These are phyloP conservation scores for Achaetomiella virescens DNA, from an alignment of 495 filamentous ascomycete species.

Conservation along the genomic window DNA sequence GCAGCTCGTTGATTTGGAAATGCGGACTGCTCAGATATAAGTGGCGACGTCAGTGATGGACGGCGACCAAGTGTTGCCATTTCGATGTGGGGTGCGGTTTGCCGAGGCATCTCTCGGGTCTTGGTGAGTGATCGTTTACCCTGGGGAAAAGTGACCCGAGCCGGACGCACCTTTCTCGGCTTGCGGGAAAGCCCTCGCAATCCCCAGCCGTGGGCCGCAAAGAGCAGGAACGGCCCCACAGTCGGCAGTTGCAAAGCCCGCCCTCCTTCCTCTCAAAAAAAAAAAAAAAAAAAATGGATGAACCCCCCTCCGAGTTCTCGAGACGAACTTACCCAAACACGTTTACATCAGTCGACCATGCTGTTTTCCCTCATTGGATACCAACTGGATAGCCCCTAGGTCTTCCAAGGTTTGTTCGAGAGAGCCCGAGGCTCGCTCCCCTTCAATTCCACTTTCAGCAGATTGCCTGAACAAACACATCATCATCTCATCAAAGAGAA, in stretches of 20 bases:
- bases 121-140: background rate
- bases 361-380: too few relatives aligned
- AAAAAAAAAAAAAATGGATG: background rate
- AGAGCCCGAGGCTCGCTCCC: too few relatives aligned
- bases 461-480: too few relatives aligned
- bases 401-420: too few relatives aligned
- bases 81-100: conserved; percentile 18
- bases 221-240: background rate
- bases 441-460: too few relatives aligned
- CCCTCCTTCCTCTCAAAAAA: background rate
- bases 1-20: too few relatives aligned
- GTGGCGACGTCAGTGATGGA: background rate
- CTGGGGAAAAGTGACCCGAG: conserved; percentile 22
- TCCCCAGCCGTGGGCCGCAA: background rate
- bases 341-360: too few relatives aligned
- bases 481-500: too few relatives aligned
- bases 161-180: background rate
- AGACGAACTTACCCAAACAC: too few relatives aligned
- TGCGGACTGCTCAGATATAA: conserved; percentile 1
- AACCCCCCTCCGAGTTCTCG: background rate
- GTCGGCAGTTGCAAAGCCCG: conserved; percentile 8
- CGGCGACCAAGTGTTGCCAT: background rate
- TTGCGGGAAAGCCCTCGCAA: conserved; percentile 9
- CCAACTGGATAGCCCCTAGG: too few relatives aligned
- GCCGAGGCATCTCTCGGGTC: conserved; percentile 20